These are phyloP conservation scores for Quercus variabilis DNA, from an alignment of 306 rosid species.

Conservation along the genomic window DNA sequence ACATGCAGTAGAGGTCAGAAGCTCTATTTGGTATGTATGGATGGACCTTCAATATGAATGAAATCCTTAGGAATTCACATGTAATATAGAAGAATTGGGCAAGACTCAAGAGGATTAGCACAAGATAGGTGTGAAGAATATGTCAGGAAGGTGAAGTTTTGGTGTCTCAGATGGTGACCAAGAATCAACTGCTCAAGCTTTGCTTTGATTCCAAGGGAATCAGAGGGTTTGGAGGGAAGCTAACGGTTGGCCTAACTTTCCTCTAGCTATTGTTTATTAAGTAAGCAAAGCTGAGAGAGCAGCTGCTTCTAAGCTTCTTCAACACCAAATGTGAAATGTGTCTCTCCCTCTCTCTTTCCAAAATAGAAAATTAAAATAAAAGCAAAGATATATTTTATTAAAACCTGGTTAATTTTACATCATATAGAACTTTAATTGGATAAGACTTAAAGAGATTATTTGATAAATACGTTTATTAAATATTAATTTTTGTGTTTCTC, in stretches of 20 bases:
- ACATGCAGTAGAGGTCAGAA: constrained; percentile 1
- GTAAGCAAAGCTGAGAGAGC: constrained; percentile 51
- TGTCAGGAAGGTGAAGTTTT: constrained; percentile 72
- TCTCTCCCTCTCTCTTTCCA: not conserved
- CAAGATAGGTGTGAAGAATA: constrained; percentile 47
- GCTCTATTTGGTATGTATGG: not conserved
- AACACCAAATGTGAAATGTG: constrained; percentile 24
- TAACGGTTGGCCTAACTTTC: constrained; percentile 90
- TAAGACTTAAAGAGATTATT: constrained; percentile 32
- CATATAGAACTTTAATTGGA: constrained; percentile 31
- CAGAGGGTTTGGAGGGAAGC: constrained; percentile 64
- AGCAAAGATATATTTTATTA: not conserved
- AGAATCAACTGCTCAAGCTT: constrained; percentile 50
- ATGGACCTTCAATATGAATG: constrained; percentile 20
- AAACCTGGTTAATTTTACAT: constrained; percentile 15
- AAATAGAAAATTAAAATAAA: constrained; percentile 13
- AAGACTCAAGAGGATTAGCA: not conserved
- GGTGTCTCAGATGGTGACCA: constrained; percentile 77
- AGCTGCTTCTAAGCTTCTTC: constrained; percentile 23
- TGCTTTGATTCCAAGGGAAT: constrained; percentile 85
- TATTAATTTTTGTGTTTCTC: not conserved
- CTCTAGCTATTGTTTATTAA: constrained; percentile 39
- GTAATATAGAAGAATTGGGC: constrained; percentile 34
- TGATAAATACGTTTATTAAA: constrained; percentile 8
- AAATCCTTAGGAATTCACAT: constrained; percentile 5